Evolutionary conservation across 352 stramenopile species (phyloP).

Genomic region (Pseudoperonospora humuli): DNA sequence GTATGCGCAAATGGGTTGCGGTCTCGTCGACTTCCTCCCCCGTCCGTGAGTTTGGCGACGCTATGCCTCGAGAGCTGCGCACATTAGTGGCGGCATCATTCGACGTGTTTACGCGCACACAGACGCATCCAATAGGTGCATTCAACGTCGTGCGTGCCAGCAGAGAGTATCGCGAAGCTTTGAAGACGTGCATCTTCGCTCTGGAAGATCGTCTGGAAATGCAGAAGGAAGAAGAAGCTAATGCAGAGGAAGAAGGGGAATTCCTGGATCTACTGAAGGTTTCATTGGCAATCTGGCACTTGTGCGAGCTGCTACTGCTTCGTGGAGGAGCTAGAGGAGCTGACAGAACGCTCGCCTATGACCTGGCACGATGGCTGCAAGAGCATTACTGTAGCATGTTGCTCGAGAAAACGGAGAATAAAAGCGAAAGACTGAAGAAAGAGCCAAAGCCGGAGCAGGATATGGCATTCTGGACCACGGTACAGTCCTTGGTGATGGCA

Average conservation of each 20-base stretch:
- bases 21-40: constrained; percentile 1
- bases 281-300: constrained; percentile 68
- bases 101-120: constrained; percentile 42
- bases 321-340: constrained; percentile 40
- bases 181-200: constrained; percentile 59
- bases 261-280: constrained; percentile 69
- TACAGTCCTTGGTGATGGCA: constrained; percentile 47
- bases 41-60: constrained; percentile 13
- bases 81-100: constrained; percentile 51
- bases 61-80: constrained; percentile 48
- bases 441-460: constrained; percentile 34
- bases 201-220: constrained; percentile 43
- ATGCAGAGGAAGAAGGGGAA: constrained; percentile 30
- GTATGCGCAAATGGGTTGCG: constrained; percentile 33
- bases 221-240: constrained; percentile 5
- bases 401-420: constrained; percentile 43
- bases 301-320: constrained; percentile 72
- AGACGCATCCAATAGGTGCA: constrained; percentile 12
- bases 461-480: constrained; percentile 50
- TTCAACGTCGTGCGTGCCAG: constrained; percentile 28
- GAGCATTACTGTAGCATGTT: constrained; percentile 56
- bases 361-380: constrained; percentile 64
- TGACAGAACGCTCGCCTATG: constrained; percentile 57
- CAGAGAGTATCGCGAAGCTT: constrained; percentile 61
- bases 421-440: constrained; percentile 38